These are phyloP conservation scores for Sporisorium graminicola DNA, from an alignment of 1,284 basidiomycete genomes.

Conservation along the genomic window DNA sequence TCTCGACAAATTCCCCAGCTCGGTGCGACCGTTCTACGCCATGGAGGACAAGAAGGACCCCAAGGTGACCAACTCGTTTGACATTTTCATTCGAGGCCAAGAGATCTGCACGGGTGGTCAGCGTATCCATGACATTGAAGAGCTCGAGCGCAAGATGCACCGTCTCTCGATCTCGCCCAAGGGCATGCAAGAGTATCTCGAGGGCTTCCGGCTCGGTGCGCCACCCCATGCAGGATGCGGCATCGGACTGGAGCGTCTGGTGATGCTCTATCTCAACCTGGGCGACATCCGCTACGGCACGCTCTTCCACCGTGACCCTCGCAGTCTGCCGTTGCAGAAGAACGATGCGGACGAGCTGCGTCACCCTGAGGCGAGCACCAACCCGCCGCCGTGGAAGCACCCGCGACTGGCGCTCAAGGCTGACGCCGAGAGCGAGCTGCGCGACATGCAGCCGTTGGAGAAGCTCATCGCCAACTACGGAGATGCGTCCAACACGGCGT, in stretches of 20 bases:
- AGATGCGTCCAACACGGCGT: constrained; percentile 75
- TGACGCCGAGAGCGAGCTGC: constrained; percentile 40
- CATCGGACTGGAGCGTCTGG: constrained; percentile 67
- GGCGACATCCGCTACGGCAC: constrained; percentile 66
- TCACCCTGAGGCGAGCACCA: constrained; percentile 64
- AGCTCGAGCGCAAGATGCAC: constrained; percentile 61
- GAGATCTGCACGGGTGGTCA: constrained; percentile 69
- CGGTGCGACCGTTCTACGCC: constrained; percentile 89
- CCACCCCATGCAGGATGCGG: constrained; percentile 68
- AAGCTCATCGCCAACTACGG: constrained; percentile 75
- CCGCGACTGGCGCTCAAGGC: constrained; percentile 25
- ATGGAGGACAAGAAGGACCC: constrained; percentile 73
- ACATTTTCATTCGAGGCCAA: constrained; percentile 67
- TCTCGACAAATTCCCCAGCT: constrained; percentile 73
- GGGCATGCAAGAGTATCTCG: constrained; percentile 66
- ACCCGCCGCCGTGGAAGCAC: constrained; percentile 60
- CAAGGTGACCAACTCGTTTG: constrained; percentile 65
- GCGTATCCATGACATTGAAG: constrained; percentile 63
- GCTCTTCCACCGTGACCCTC: constrained; percentile 68
- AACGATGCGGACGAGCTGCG: constrained; percentile 49
- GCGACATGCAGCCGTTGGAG: constrained; percentile 67
- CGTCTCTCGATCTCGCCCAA: constrained; percentile 55
- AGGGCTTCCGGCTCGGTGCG: constrained; percentile 67
- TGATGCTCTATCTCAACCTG: constrained; percentile 68
- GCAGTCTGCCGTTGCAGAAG: constrained; percentile 55